A percentile compares a stretch with the other conserved stretches of the same genome.
Evolutionary conservation across 2,329 filamentous ascomycete species (phyloP).

Genomic region (Exophiala sp.): DNA sequence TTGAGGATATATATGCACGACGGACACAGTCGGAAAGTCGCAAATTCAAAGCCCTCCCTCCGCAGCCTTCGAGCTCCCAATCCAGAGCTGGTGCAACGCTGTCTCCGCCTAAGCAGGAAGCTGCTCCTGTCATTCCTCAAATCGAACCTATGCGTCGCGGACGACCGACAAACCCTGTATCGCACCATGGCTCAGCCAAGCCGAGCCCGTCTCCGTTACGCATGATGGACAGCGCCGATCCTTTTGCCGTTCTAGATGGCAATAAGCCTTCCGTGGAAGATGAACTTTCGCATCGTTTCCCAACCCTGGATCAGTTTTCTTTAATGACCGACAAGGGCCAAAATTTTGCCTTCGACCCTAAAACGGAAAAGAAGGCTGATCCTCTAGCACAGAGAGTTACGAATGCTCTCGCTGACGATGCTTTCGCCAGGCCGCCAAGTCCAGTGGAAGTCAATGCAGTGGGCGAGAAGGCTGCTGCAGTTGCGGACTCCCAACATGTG

Average conservation of each 20-base stretch:
- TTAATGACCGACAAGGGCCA: slow-evolving; percentile 78
- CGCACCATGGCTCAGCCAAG: slow-evolving; percentile 49
- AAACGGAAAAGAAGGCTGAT: slow-evolving; percentile 47
- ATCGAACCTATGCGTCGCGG: slow-evolving; percentile 93
- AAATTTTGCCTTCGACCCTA: slow-evolving; percentile 76
- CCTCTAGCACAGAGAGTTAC: slow-evolving; percentile 64
- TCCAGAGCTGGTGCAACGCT: slow-evolving; percentile 77
- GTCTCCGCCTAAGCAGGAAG: slow-evolving; percentile 56
- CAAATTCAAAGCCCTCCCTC: slow-evolving; percentile 58
- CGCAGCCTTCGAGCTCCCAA: slow-evolving; percentile 53
- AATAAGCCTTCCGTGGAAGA: slow-evolving; percentile 58
- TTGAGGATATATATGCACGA: slow-evolving; percentile 78
- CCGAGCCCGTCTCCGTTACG: slow-evolving; percentile 67
- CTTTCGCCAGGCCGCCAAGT: slow-evolving; percentile 58
- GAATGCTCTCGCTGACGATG: slow-evolving; percentile 78
- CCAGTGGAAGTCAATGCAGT: slow-evolving; percentile 31
- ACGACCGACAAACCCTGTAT: slow-evolving; percentile 57
- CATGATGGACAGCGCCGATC: slow-evolving; percentile 65
- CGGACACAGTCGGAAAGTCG: slow-evolving; percentile 63
- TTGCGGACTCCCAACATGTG: slow-evolving; percentile 26
- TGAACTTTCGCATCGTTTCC: slow-evolving; percentile 80
- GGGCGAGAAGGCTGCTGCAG: slow-evolving; percentile 30
- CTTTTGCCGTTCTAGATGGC: slow-evolving; percentile 84
- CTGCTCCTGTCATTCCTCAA: slow-evolving; percentile 74
- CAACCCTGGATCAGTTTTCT: slow-evolving; percentile 88